Evolutionary conservation across 2,329 filamentous ascomycete genomes (phyloP), one percentile per base, ranked within the genome.

Genomic region (Didymella arachidicola): DNA sequence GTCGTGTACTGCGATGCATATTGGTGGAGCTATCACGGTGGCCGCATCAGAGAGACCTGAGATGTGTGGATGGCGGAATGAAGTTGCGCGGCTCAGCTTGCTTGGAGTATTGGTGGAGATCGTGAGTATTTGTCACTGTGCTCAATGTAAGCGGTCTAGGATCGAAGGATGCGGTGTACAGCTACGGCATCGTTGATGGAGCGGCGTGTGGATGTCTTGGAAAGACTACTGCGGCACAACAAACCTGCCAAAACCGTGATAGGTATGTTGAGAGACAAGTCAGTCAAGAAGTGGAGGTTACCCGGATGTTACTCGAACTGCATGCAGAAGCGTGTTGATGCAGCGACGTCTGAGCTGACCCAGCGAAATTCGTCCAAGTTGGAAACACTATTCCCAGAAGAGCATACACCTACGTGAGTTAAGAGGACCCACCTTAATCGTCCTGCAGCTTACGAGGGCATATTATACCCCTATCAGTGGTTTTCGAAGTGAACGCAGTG

Each of bases 111-210:
- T 36, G 44, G 34, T 36, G 14, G 34, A 30, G 19, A 3, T 30
- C 18, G 11, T 38, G 18, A 27, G 39, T 53, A 56, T 56, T 56
- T 56, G 53, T 56, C 53, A 56, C 39, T 29, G 19, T n/a, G 30
- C 27, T 49, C 32, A 18, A 30, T 22, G 26, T 42, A 51, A 36
- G 53, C 42, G 47, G 47, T 57, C 42, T 39, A 19, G 29, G 44
- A 26, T 30, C 8, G 27, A 41, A 11, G 22, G n/a, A 38, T 44
- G 25, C 18, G 26, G 39, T 39, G 25, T 43, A 32, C 12, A 19
- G 38, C 39, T 32, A 32, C 22, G 29, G 12, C 12, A 32, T 50
- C 46, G 32, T 56, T 8, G 39, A 45, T 38, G 25, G 36, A 25
- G 22, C 11, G 38, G 30, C 38, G 38, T 41, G 38, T 29, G 29